Conservation (phyloP, 352 stramenopile genomes). For the Peronospora tabacina region DNA sequence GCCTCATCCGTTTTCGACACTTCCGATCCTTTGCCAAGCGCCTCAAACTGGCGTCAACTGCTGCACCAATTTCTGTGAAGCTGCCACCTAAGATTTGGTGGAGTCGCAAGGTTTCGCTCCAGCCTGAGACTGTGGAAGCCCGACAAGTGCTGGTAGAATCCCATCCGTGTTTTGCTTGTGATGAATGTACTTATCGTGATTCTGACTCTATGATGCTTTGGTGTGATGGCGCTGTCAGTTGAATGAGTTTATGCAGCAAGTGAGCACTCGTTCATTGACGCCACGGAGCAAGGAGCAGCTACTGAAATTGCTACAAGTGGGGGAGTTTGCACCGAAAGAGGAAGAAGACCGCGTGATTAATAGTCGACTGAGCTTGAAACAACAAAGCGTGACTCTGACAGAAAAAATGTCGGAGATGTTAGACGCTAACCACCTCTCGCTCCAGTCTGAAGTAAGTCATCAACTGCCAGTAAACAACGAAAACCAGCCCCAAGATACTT, state of each 20-base stretch:
- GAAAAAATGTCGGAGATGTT: slow-evolving; percentile 20
- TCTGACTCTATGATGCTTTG: slow-evolving; percentile 1
- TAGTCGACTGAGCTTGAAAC: slow-evolving; percentile 21
- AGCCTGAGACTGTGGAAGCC: slow-evolving; percentile 51
- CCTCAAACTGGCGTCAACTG: slow-evolving; percentile 31
- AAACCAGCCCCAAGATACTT: slow-evolving; percentile 10
- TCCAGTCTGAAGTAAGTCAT: slow-evolving; percentile 11
- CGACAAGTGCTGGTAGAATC: slow-evolving; percentile 53
- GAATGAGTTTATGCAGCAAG: slow-evolving; percentile 68
- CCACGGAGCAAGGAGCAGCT: slow-evolving; percentile 37
- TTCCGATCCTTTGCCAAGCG: slow-evolving; percentile 44
- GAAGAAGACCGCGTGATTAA: slow-evolving; percentile 23
- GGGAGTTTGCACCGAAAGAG: slow-evolving; percentile 34
- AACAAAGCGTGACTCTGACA: slow-evolving; percentile 12
- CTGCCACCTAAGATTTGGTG: slow-evolving; percentile 53
- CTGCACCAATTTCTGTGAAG: slow-evolving; percentile 16
- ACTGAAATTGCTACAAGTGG: slow-evolving; percentile 51
- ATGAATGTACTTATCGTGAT: neutral
- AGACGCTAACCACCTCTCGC: slow-evolving; percentile 9
- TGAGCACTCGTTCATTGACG: slow-evolving; percentile 38
- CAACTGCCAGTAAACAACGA: slow-evolving; percentile 4
- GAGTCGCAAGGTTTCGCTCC: slow-evolving; percentile 45
- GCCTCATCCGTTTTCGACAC: slow-evolving; percentile 59
- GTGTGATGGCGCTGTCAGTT: slow-evolving; percentile 8
- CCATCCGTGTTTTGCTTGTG: neutral